Base-by-base conservation (phyloP, 495 filamentous ascomycete species). In the Talaromyces wortmannii region DNA sequence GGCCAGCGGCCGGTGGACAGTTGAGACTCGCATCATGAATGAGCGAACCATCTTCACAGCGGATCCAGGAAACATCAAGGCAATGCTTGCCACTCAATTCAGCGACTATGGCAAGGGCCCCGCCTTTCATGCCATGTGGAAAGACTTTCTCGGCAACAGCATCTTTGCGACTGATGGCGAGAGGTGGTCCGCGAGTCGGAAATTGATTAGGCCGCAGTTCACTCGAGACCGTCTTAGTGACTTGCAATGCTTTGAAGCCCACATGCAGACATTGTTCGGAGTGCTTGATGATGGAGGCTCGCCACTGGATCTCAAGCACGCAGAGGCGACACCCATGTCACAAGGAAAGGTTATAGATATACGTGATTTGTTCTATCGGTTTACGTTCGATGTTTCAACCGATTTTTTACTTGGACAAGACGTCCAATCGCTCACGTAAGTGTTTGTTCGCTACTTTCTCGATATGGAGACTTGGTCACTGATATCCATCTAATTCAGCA, bases 21-120 rank as follows among this genome's bases (percentile, higher is more conserved):
- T 23, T 23, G 23, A 23, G 23, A 23, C 23, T 23, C 23, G 23
- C 23, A 23, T 23, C 23, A 23, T 23, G 23, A 23, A 23, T 4
- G 23, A 23, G 23, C 23, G 23, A 23, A 23, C 23, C 23, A 23
- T 23, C 23, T 23, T 23, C 50, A 87, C 85, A 4, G 65, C 66
- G 46, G 84, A 88, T 51, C 85, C 83, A 2, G 79, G 86, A 64
- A 91, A 89, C 66, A 80, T 91, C 64, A 83, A 90, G 67, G 81
- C 86, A 11, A 70, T 91, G 30, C 73, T 91, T 4, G 83, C 86
- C 0, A 82, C 79, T 0, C 81, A 89, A 61, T 90, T 89, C 61
- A 70, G 76, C 15, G 81, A 82, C 55, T 84, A 74, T 59, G 70
- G 63, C 2, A 8, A 54, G 45, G 42, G 52, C 31, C 6, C 16